Conservation (phyloP, 2,329 filamentous ascomycete species). For the Alternaria rosae region DNA sequence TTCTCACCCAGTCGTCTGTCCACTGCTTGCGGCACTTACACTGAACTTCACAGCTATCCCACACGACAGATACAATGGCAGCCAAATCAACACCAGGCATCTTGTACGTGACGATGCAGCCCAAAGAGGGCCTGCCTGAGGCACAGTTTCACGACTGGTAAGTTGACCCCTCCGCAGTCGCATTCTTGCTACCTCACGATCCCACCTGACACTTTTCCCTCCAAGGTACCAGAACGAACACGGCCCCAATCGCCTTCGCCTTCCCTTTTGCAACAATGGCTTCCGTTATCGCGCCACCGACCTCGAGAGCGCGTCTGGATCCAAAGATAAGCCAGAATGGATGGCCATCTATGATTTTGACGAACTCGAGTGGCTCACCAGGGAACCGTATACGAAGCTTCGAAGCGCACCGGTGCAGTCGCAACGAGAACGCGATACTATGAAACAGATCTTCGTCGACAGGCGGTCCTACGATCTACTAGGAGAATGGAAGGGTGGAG, state of each 20-base stretch:
- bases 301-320: conserved; percentile 41
- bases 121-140: conserved; percentile 68
- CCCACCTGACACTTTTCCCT: conserved; percentile 43
- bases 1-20: not conserved
- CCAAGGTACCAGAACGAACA: conserved; percentile 84
- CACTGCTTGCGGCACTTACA: not conserved
- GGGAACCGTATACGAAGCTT: conserved; percentile 72
- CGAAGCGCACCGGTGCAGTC: conserved; percentile 65
- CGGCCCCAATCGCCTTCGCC: conserved; percentile 78
- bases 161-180: conserved; percentile 35
- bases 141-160: conserved; percentile 77
- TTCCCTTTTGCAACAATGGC: conserved; percentile 78
- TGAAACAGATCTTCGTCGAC: conserved; percentile 72
- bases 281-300: conserved; percentile 79
- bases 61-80: conserved; percentile 46
- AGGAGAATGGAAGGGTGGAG: conserved; percentile 61
- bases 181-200: conserved; percentile 24
- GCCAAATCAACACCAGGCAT: conserved; percentile 65
- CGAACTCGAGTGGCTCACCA: conserved; percentile 73
- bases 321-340: conserved; percentile 67
- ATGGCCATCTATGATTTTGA: conserved; percentile 84
- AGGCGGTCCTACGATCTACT: conserved; percentile 74
- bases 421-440: conserved; percentile 66
- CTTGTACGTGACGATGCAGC: conserved; percentile 88
- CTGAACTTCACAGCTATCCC: conserved; percentile 3